A percentile compares a stretch with the other conserved stretches of the same genome.
phyloP scores from a whole-genome alignment of 2,329 filamentous ascomycete genomes.

The Hymenoscyphus salicellus region DNA sequence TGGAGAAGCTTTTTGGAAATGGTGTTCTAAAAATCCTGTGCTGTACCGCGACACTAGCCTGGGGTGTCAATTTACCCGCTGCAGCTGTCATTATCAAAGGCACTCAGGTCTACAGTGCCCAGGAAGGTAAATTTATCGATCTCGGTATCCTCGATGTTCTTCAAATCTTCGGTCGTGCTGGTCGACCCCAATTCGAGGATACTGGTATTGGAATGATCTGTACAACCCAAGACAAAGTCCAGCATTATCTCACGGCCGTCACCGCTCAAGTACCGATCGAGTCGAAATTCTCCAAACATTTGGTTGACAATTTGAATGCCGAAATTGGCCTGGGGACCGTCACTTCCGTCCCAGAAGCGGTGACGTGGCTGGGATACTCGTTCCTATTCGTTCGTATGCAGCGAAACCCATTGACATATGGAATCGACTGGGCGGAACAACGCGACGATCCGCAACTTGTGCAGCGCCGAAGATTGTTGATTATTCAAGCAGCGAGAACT shows the following conservation, averaged over 20 bases:
- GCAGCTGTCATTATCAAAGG: constrained; percentile 98
- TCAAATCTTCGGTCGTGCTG: constrained; percentile 97
- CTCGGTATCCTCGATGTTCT: constrained; percentile 94
- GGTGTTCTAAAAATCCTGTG: constrained; percentile 96
- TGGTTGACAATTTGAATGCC: constrained; percentile 95
- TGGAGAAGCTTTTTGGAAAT: constrained; percentile 85
- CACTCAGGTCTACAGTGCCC: constrained; percentile 92
- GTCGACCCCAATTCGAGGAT: constrained; percentile 95
- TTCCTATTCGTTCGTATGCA: constrained; percentile 97
- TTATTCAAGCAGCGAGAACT: constrained; percentile 82
- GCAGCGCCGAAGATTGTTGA: constrained; percentile 77
- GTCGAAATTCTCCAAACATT: constrained; percentile 87
- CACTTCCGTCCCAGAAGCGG: constrained; percentile 87
- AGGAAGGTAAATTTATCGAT: constrained; percentile 95
- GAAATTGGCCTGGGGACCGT: constrained; percentile 93
- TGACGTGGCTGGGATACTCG: constrained; percentile 96
- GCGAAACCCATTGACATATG: constrained; percentile 84
- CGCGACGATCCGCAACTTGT: constrained; percentile 85
- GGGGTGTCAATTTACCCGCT: constrained; percentile 97
- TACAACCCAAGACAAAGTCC: constrained; percentile 88
- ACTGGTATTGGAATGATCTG: constrained; percentile 98
- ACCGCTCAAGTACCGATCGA: constrained; percentile 97
- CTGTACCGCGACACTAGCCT: constrained; percentile 95
- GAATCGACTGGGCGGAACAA: constrained; percentile 91
- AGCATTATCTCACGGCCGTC: constrained; percentile 87